A percentile compares a stretch with the other conserved stretches of the same genome.
Evolutionary conservation across 2,329 filamentous ascomycete genomes (phyloP).

Genomic region (Phaeophleospora eucalypticola): DNA sequence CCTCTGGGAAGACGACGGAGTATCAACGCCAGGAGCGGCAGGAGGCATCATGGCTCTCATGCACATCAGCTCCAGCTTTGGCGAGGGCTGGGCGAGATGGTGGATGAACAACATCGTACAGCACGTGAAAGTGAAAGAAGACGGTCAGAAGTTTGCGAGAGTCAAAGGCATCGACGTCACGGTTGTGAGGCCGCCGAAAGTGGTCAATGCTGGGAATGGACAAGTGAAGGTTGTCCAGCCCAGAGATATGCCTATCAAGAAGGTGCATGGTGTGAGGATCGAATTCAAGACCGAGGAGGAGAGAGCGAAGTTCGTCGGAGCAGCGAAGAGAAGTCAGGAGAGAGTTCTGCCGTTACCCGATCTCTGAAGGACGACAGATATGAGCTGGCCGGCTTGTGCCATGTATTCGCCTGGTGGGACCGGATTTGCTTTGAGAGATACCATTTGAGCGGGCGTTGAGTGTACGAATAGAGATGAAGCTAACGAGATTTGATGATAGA

Average conservation of each 20-base stretch:
- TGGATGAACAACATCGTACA: conserved; percentile 40
- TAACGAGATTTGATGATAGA: too few species aligned
- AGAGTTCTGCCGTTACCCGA: conserved; percentile 38
- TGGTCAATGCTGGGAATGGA: not conserved
- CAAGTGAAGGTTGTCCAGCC: conserved; percentile 8
- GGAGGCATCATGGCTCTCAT: conserved; percentile 43
- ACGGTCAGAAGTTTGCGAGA: conserved; percentile 37
- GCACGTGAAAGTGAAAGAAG: conserved; percentile 40
- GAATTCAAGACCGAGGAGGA: conserved; percentile 44
- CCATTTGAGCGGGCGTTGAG: too few species aligned
- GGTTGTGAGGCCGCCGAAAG: conserved; percentile 26
- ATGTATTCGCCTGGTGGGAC: too few species aligned
- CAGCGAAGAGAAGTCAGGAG: conserved; percentile 38
- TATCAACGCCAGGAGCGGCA: conserved; percentile 29
- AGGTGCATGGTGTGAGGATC: conserved; percentile 40
- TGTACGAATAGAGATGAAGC: too few species aligned
- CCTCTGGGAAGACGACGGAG: conserved; percentile 43
- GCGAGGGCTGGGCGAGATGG: conserved; percentile 41
- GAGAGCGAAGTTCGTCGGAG: conserved; percentile 37
- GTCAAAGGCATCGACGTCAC: conserved; percentile 42
- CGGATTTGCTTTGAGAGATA: too few species aligned
- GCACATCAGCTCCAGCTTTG: conserved; percentile 43
- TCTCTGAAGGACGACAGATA: conserved; percentile 1
- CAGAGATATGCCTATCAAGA: conserved; percentile 29
- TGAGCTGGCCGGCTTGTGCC: not conserved